phyloP scores from a whole-genome alignment of 2,329 filamentous ascomycete genomes.

The Monosporascus sp. region DNA sequence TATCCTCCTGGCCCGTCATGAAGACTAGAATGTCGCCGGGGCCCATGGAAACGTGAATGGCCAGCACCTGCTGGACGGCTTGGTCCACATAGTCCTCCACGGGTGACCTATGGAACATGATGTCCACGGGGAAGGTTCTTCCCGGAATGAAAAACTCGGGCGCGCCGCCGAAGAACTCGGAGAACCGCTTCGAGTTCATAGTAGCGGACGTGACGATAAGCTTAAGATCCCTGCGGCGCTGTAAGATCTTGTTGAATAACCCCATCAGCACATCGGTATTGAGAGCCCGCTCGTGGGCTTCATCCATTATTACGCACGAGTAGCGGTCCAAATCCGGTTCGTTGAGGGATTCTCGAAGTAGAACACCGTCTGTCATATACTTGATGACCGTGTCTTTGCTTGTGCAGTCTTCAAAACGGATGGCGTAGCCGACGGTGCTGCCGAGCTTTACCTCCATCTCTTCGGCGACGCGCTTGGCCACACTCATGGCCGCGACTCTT shows the following conservation, averaged over 20 bases:
- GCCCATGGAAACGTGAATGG: slow-evolving; percentile 94
- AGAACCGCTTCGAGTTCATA: slow-evolving; percentile 96
- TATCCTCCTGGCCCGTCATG: slow-evolving; percentile 99
- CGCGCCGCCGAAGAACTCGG: slow-evolving; percentile 90
- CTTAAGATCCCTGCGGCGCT: slow-evolving; percentile 84
- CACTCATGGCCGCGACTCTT: slow-evolving; percentile 97
- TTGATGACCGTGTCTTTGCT: slow-evolving; percentile 95
- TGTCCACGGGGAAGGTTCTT: slow-evolving; percentile 92
- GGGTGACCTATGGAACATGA: slow-evolving; percentile 90
- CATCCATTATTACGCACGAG: slow-evolving; percentile 98
- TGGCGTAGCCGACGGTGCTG: slow-evolving; percentile 87
- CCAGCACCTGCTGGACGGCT: slow-evolving; percentile 89
- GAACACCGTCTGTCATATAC: slow-evolving; percentile 97
- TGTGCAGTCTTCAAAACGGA: slow-evolving; percentile 97
- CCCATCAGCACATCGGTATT: slow-evolving; percentile 98
- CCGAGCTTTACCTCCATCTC: slow-evolving; percentile 96
- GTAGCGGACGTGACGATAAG: slow-evolving; percentile 97
- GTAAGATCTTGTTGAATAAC: slow-evolving; percentile 92
- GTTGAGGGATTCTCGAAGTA: slow-evolving; percentile 87
- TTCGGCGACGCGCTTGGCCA: slow-evolving; percentile 94
- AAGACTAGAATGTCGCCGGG: slow-evolving; percentile 93
- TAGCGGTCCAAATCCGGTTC: slow-evolving; percentile 93
- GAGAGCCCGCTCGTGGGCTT: slow-evolving; percentile 92
- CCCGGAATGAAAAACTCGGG: slow-evolving; percentile 96
- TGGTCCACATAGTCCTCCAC: slow-evolving; percentile 98